Evolutionary conservation across 2,329 filamentous ascomycete genomes (phyloP), one percentile per base, ranked within the genome.

Genomic region (Nemania sp.): DNA sequence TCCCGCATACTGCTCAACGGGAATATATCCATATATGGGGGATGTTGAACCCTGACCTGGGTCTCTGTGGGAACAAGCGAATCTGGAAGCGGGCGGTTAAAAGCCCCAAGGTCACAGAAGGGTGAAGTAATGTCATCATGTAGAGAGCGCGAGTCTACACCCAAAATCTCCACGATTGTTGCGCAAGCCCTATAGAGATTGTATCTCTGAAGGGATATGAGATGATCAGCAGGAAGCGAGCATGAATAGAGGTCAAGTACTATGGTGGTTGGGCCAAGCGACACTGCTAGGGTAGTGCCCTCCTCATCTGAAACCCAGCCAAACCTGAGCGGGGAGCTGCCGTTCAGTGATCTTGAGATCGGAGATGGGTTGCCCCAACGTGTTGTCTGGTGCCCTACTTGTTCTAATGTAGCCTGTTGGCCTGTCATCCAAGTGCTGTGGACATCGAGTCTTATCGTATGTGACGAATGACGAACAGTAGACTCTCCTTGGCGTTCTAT

Each of bases 131-230:
- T 56, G 45, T 56, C 54, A 6, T 56, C 54, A 25, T 56, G 54
- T 6, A 56, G n/a, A 18, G 45, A 49, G 7, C 54, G 34, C n/a
- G 54, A 45, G 20, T 56, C 54, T 42, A 56, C 10, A 5, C 54
- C 54, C 9, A 56, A 34, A 5, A 56, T 39, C 13, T 20, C 21
- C n/a, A 45, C 35, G 15, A 49, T 56, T n/a, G 45, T n/a, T 56
- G 54, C 54, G 35, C 54, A 56, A 35, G 54, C 54, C 20, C 45
- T 48, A 13, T 56, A 56, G 25, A 56, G 54, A 34, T 56, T 56
- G n/a, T 56, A 56, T 43, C 45, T 35, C 25, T 49, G 45, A 12
- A 56, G 54, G 0, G 54, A 49, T 34, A 56, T 11, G 45, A 56
- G 54, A 20, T 49, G 45, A 13, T 56, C 54, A 12, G 54, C 54